Evolutionary conservation across 1,284 basidiomycete genomes (phyloP).

Genomic region (Xerocomus amazonicus): DNA sequence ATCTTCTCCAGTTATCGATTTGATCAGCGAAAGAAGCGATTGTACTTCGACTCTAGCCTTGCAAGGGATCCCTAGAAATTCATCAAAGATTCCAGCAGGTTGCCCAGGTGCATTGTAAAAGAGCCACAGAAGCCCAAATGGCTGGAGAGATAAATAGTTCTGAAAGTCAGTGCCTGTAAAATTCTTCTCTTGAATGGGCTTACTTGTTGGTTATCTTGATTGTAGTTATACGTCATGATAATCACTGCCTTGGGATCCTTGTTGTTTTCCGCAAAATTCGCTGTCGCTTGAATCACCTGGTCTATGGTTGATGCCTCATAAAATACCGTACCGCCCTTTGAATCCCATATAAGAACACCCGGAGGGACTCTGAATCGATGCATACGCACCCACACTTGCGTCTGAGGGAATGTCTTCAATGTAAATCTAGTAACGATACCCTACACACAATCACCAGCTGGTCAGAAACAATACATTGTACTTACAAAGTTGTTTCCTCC

Average conservation of each 20-base stretch:
- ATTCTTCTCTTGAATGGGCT: too few relatives aligned
- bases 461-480: not conserved
- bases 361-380: not conserved
- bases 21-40: slow-evolving; percentile 32
- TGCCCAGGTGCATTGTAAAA: slow-evolving; percentile 54
- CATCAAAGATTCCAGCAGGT: slow-evolving; percentile 49
- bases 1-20: not conserved
- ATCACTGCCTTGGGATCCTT: slow-evolving; percentile 58
- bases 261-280: slow-evolving; percentile 46
- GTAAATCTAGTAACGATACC: slow-evolving; percentile 22
- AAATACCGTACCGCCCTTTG: slow-evolving; percentile 51
- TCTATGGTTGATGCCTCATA: slow-evolving; percentile 31
- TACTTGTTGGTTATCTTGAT: too few relatives aligned
- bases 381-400: slow-evolving; percentile 51
- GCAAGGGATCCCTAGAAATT: slow-evolving; percentile 36
- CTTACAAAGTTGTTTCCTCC: not conserved
- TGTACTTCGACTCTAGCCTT: slow-evolving; percentile 32
- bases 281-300: slow-evolving; percentile 36
- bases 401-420: slow-evolving; percentile 49
- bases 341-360: not conserved
- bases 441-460: slow-evolving; percentile 40
- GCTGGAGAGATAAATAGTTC: slow-evolving; percentile 23
- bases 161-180: not conserved
- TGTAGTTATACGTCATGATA: slow-evolving; percentile 44
- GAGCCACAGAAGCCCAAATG: slow-evolving; percentile 36